phyloP scores from a whole-genome alignment of 148 eudicot genomes.

The Pouteria glomerata region DNA sequence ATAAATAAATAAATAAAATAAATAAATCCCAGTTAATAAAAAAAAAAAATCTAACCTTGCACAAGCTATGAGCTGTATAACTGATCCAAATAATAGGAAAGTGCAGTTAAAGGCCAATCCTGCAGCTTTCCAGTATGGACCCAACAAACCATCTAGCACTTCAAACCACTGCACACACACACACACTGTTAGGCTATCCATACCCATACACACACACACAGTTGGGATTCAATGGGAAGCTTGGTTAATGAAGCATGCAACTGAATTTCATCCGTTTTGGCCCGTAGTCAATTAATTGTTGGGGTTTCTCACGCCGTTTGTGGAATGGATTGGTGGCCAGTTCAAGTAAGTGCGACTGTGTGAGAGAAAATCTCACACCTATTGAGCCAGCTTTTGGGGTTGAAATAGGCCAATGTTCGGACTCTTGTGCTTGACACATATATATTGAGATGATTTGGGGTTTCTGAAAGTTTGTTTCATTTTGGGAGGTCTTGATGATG shows the following conservation, averaged over 20 bases:
- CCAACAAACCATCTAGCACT: constrained; percentile 34
- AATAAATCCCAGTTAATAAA: not conserved
- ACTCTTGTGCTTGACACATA: no score
- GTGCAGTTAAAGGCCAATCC: constrained; percentile 39
- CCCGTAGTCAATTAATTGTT: no score
- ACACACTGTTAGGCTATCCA: no score
- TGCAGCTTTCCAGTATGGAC: constrained; percentile 30
- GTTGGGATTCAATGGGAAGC: not conserved
- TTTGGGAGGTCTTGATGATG: not conserved
- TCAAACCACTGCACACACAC: constrained; percentile 30
- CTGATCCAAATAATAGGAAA: constrained; percentile 34
- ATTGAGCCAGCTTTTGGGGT: no score
- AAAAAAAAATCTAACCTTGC: constrained; percentile 22
- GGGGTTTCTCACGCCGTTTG: no score
- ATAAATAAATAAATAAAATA: not conserved
- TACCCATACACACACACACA: not conserved
- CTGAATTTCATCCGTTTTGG: no score
- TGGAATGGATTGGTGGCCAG: no score
- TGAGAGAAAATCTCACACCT: no score
- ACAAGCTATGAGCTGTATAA: constrained; percentile 36
- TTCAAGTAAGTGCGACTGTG: no score
- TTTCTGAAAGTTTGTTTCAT: not conserved
- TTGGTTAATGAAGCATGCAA: not conserved
- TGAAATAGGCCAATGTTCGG: no score
- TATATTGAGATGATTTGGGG: no score